phyloP scores from a whole-genome alignment of 257 asterid genomes.

The Fraxinus cuspidata region DNA sequence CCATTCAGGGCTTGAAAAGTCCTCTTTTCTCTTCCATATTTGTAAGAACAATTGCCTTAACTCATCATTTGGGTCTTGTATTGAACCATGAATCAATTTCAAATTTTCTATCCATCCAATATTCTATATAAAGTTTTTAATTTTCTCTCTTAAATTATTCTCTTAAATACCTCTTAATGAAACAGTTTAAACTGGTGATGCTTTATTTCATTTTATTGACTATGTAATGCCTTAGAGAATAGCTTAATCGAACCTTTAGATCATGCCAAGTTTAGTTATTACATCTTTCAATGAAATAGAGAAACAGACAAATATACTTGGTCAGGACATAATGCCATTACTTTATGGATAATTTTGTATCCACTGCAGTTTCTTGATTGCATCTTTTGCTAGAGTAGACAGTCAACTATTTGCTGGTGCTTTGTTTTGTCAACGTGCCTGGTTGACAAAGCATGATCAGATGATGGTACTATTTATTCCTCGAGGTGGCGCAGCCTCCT shows the following conservation, averaged over 20 bases:
- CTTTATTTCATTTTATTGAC: neutral
- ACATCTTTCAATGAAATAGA: neutral
- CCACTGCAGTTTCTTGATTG: neutral
- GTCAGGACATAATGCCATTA: neutral
- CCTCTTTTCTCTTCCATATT: neutral
- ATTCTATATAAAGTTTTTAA: neutral
- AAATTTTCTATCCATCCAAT: neutral
- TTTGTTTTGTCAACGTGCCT: neutral
- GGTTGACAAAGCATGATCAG: neutral
- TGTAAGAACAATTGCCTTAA: neutral
- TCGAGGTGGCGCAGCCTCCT: neutral
- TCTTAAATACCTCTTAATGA: neutral
- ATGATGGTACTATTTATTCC: no score
- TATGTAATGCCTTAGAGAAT: neutral
- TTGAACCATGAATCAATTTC: neutral
- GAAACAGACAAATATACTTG: neutral
- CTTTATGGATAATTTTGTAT: neutral
- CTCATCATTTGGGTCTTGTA: neutral
- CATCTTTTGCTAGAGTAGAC: neutral
- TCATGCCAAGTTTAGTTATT: neutral
- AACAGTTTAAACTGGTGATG: neutral
- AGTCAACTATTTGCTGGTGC: neutral
- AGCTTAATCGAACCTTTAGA: neutral
- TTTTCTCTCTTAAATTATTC: neutral
- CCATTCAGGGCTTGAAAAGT: neutral